Evolutionary conservation across 2,329 filamentous ascomycete genomes (phyloP), one percentile per base, ranked within the genome.

Genomic region (Claviceps purpurea): DNA sequence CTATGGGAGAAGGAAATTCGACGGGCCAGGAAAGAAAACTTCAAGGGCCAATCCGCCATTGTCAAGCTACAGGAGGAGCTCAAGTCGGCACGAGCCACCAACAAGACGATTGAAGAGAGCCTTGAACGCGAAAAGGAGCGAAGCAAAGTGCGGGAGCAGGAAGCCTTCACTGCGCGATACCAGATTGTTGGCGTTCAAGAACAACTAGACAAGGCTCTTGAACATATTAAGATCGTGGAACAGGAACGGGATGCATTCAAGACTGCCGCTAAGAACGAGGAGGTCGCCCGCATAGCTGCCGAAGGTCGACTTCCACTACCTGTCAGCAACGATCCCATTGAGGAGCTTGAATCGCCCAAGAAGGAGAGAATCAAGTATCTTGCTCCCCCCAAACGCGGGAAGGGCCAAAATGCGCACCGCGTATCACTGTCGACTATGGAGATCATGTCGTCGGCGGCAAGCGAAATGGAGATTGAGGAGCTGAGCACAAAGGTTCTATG

Each of bases 1-100:
- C 67, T 85, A 10, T 87, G 84, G 77, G 84, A 88, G 60, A 87
- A 87, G 63, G 84, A 88, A 64, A 81, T 87, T 44, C 77, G 84
- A 51, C 75, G 80, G 52, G 76, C 79, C 10, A 74, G 82, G 49
- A 88, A 88, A 59, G 85, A 88, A 59, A 81, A 81, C 2, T 87
- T 87, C 73, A 87, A 87, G 62, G 77, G 79, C n/a, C 82, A 86
- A 58, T 86, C 83, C 2, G 67, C 71, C 11, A 75, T 83, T 37
- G 78, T 87, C 59, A 86, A 86, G 62, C 64, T 84, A n/a, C 83
- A 87, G 62, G 84, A 87, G 59, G 84, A 88, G 60, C 73, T 87
- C 56, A 87, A 87, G 63, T 70, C 78, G 0, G 70, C 77, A 50
- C 76, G 81, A 45, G 68, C 68, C 26, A 68, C 70, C n/a, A 67